Evolutionary conservation across 495 filamentous ascomycete genomes (phyloP).

Genomic region (Penicilliopsis zonata): DNA sequence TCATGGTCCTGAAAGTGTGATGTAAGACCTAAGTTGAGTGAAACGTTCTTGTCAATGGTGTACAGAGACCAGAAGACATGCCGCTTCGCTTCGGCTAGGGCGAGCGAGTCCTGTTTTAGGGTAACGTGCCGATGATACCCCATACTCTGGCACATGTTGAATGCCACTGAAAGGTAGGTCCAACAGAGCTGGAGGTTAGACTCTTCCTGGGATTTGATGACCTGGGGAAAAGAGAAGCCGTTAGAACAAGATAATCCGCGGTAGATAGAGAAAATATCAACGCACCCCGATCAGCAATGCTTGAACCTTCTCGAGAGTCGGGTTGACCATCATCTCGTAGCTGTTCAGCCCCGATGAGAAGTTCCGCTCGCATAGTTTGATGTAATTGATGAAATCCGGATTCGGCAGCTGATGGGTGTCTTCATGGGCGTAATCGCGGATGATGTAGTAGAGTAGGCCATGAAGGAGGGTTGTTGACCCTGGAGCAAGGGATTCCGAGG

Average conservation of each 20-base stretch:
- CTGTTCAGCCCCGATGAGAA: conserved; percentile 9
- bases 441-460: conserved; percentile 12
- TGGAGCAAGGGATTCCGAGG: conserved; percentile 7
- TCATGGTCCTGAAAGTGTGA: conserved; percentile 19
- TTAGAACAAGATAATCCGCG: conserved; percentile 1
- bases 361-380: conserved; percentile 7
- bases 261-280: not conserved
- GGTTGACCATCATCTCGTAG: conserved; percentile 11
- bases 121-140: conserved; percentile 10
- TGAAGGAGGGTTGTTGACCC: conserved; percentile 10
- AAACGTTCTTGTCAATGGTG: conserved; percentile 16
- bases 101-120: conserved; percentile 4
- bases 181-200: conserved; percentile 15
- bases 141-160: conserved; percentile 16
- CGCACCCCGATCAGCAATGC: conserved; percentile 14
- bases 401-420: conserved; percentile 7
- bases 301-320: conserved; percentile 15
- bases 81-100: conserved; percentile 10
- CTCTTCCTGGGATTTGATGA: conserved; percentile 15
- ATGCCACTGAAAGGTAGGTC: conserved; percentile 15
- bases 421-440: conserved; percentile 15
- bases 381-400: conserved; percentile 6
- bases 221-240: no score
- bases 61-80: conserved; percentile 16
- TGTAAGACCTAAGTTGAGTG: conserved; percentile 13